phyloP scores from a whole-genome alignment of 139 green algal genomes.

The Ettlia oleoabundans region DNA sequence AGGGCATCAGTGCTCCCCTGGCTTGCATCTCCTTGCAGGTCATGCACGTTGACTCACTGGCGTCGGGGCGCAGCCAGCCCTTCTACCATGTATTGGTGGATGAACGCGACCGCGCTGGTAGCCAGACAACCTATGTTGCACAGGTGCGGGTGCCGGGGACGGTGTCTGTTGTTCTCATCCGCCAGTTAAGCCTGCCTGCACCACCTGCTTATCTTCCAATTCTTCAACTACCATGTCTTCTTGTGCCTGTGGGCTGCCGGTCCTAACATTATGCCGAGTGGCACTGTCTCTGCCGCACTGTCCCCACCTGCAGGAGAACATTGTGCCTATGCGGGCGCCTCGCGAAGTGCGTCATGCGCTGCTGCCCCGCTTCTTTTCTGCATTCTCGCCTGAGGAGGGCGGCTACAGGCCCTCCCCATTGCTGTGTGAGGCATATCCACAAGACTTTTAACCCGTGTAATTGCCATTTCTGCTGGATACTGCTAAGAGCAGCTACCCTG shows the following conservation, averaged over 20 bases:
- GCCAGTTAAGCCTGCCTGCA: too few species aligned
- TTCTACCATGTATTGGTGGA: constrained; percentile 43
- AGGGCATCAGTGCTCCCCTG: not conserved
- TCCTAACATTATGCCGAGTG: too few species aligned
- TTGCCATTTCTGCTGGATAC: too few species aligned
- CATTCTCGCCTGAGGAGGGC: not conserved
- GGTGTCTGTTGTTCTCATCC: too few species aligned
- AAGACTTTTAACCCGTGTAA: constrained; percentile 22
- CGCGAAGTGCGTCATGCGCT: constrained; percentile 2
- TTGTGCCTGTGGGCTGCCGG: too few species aligned
- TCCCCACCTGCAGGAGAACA: constrained; percentile 9
- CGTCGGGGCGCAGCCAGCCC: constrained; percentile 2
- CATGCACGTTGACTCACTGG: constrained; percentile 31
- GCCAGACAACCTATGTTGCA: constrained; percentile 22
- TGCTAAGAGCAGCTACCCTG: too few species aligned
- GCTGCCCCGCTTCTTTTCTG: not conserved
- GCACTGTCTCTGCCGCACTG: too few species aligned
- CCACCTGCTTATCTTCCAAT: not conserved
- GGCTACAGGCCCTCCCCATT: not conserved
- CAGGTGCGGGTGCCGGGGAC: too few species aligned
- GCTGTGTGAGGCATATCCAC: constrained; percentile 3
- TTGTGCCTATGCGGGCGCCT: not conserved
- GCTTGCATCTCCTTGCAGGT: not conserved
- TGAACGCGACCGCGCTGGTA: constrained; percentile 15
- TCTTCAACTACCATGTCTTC: too few species aligned